Conservation (phyloP, 1,284 basidiomycete species). For the Blastosporella zonata region DNA sequence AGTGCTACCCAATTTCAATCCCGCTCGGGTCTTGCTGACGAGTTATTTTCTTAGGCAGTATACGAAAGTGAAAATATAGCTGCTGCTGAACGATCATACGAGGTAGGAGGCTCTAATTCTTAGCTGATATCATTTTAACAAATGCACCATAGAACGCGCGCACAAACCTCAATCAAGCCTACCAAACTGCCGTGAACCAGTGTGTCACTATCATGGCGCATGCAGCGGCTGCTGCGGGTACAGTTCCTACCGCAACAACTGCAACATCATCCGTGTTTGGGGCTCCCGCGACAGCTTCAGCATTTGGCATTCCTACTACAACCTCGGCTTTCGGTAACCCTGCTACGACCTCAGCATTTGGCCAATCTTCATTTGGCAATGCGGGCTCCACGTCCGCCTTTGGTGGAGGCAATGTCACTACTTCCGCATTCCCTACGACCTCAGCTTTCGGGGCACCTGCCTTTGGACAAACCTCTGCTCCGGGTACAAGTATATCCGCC, state of each 20-base stretch:
- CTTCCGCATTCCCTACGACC: slow-evolving; percentile 13
- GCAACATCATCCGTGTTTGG: background rate
- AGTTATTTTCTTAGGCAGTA: slow-evolving; percentile 17
- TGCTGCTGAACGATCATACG: slow-evolving; percentile 34
- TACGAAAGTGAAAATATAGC: slow-evolving; percentile 54
- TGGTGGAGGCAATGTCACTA: slow-evolving; percentile 17
- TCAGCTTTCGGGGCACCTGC: slow-evolving; percentile 30
- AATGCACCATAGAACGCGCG: slow-evolving; percentile 39
- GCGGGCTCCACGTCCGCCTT: slow-evolving; percentile 8
- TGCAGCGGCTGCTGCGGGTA: background rate
- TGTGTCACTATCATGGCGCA: slow-evolving; percentile 20
- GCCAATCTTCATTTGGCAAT: slow-evolving; percentile 24
- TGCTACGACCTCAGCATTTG: slow-evolving; percentile 27
- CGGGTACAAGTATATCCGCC: slow-evolving; percentile 22
- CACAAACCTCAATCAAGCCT: slow-evolving; percentile 45
- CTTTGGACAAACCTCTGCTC: slow-evolving; percentile 23
- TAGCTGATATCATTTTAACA: background rate
- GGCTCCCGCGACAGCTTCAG: slow-evolving; percentile 5
- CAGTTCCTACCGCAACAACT: background rate
- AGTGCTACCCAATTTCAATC: slow-evolving; percentile 26
- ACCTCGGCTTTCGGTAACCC: slow-evolving; percentile 32
- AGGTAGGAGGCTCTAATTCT: slow-evolving; percentile 23
- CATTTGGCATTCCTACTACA: slow-evolving; percentile 2
- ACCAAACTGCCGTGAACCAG: slow-evolving; percentile 49
- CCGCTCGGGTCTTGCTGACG: background rate